Percentiles rank a stretch among this genome's conserved stretches.
phyloP scores from a whole-genome alignment of 805 yeast genomes.

The Hemisphaericaspora nanyangensis region DNA sequence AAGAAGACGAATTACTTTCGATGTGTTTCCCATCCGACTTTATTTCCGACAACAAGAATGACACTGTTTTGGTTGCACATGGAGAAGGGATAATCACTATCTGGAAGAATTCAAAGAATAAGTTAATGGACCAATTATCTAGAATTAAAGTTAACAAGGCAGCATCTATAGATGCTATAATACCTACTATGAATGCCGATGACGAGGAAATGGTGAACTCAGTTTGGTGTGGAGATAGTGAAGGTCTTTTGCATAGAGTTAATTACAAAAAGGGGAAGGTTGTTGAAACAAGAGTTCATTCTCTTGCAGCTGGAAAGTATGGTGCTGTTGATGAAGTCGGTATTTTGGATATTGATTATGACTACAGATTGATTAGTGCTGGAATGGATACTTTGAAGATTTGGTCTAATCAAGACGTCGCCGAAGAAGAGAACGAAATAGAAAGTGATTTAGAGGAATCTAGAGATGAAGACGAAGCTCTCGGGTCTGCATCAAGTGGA shows the following conservation, averaged over 20 bases:
- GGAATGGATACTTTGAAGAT: constrained; percentile 80
- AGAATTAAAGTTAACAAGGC: constrained; percentile 66
- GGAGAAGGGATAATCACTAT: constrained; percentile 85
- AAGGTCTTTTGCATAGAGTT: constrained; percentile 67
- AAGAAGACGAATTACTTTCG: constrained; percentile 86
- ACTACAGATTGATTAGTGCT: constrained; percentile 74
- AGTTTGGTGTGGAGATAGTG: constrained; percentile 77
- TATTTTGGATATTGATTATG: constrained; percentile 71
- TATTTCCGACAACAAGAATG: constrained; percentile 45
- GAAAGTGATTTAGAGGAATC: constrained; percentile 18
- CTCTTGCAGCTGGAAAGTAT: constrained; percentile 32
- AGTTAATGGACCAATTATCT: constrained; percentile 71
- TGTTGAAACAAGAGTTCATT: constrained; percentile 64
- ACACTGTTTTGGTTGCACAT: constrained; percentile 75
- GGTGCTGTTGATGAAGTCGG: constrained; percentile 67
- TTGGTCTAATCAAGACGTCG: constrained; percentile 51
- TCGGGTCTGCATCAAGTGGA: constrained; percentile 7
- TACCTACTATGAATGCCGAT: constrained; percentile 52
- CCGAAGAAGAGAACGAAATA: constrained; percentile 25
- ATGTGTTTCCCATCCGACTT: constrained; percentile 58
- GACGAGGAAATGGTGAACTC: constrained; percentile 43
- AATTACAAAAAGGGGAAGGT: constrained; percentile 63
- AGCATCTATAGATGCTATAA: constrained; percentile 70
- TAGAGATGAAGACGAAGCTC: constrained; percentile 14
- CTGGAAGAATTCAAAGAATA: constrained; percentile 75